Conservation (phyloP, 768 basidiomycete genomes). For the Hebeloma cylindrosporum region DNA sequence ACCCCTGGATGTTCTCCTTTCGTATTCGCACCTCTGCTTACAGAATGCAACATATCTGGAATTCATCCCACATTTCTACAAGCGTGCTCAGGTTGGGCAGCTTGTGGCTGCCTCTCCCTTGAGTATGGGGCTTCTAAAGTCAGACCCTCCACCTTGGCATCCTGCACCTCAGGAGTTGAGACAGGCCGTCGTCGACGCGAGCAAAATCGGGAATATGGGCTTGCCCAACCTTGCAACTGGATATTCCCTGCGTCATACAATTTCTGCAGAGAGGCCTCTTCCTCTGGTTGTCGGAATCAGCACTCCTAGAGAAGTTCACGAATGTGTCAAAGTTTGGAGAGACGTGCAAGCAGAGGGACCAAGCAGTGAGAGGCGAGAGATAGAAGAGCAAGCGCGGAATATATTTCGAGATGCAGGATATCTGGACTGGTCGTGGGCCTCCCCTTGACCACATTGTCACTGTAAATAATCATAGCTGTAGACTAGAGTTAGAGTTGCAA, state of each 20-base stretch:
- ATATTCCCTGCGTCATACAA: slow-evolving; percentile 57
- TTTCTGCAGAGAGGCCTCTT: slow-evolving; percentile 38
- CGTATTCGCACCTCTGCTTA: slow-evolving; percentile 78
- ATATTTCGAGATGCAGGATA: slow-evolving; percentile 52
- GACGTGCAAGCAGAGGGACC: slow-evolving; percentile 44
- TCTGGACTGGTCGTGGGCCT: slow-evolving; percentile 74
- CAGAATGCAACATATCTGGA: slow-evolving; percentile 63
- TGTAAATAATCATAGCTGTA: background rate
- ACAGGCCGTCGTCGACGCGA: slow-evolving; percentile 42
- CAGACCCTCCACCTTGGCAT: slow-evolving; percentile 66
- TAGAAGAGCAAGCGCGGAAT: slow-evolving; percentile 43
- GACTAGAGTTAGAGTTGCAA: no score
- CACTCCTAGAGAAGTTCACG: slow-evolving; percentile 71
- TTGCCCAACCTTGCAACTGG: slow-evolving; percentile 72
- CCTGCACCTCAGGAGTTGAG: slow-evolving; percentile 60
- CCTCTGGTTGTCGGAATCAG: slow-evolving; percentile 77
- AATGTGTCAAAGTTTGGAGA: slow-evolving; percentile 67
- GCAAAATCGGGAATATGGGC: slow-evolving; percentile 41
- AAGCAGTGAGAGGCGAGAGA: slow-evolving; percentile 35
- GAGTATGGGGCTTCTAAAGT: slow-evolving; percentile 77
- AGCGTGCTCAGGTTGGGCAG: slow-evolving; percentile 65
- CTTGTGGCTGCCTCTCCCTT: slow-evolving; percentile 80
- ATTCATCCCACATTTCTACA: slow-evolving; percentile 56
- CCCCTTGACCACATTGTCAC: slow-evolving; percentile 35
- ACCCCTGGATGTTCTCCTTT: slow-evolving; percentile 76